A percentile compares a stretch with the other conserved stretches of the same genome.
phyloP scores from a whole-genome alignment of 2,329 filamentous ascomycete species.

The Clonostachys sp. region DNA sequence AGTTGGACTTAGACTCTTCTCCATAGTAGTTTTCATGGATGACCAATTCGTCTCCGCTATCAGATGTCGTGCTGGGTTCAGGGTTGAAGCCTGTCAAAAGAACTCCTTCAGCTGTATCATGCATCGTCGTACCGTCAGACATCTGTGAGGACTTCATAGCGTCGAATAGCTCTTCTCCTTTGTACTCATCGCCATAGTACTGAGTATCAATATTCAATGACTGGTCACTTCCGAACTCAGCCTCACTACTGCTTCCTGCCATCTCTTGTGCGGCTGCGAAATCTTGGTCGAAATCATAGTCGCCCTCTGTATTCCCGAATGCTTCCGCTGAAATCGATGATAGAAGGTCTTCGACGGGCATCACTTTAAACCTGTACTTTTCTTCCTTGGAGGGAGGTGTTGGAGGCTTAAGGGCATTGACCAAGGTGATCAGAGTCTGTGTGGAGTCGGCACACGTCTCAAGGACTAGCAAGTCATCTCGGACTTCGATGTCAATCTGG shows the following conservation, averaged over 20 bases:
- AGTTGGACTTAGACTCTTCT: constrained; percentile 48
- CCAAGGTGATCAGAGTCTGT: constrained; percentile 77
- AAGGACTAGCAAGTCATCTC: constrained; percentile 81
- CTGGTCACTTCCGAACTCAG: constrained; percentile 14
- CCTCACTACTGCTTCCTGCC: constrained; percentile 28
- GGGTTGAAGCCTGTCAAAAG: constrained; percentile 21
- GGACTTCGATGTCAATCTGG: constrained; percentile 73
- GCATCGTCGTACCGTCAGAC: constrained; percentile 20
- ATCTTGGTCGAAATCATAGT: constrained; percentile 60
- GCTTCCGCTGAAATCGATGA: constrained; percentile 87
- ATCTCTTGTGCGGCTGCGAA: constrained; percentile 51
- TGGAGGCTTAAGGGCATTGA: constrained; percentile 79
- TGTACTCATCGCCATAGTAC: constrained; percentile 29
- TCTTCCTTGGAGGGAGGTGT: constrained; percentile 75
- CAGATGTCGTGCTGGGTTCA: constrained; percentile 2
- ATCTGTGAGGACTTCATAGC: constrained; percentile 27
- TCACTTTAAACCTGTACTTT: constrained; percentile 82
- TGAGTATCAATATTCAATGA: constrained; percentile 35
- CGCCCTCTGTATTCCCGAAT: constrained; percentile 58
- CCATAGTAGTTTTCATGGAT: constrained; percentile 77
- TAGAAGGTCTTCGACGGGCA: constrained; percentile 83
- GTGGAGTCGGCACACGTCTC: constrained; percentile 98
- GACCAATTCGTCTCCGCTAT: constrained; percentile 45
- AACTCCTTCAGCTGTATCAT: constrained; percentile 28
- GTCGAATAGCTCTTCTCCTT: constrained; percentile 41